A percentile compares a stretch with the other conserved stretches of the same genome.
These are phyloP conservation scores for Xylaria grammica DNA, from an alignment of 495 filamentous ascomycete genomes.

Conservation along the genomic window DNA sequence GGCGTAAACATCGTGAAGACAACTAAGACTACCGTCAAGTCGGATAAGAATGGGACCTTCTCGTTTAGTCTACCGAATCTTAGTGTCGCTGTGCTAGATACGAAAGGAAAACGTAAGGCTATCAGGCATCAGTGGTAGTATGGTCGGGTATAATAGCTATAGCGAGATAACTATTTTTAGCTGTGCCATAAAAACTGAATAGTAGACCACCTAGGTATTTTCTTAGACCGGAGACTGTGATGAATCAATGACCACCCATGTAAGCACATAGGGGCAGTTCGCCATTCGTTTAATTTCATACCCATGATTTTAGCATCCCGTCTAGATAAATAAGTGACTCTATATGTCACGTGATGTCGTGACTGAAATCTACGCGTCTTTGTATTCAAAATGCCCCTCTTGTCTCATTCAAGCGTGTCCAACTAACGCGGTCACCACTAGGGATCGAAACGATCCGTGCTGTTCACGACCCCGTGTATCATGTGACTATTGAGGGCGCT, in stretches of 20 bases:
- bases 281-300: no score
- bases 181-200: no score
- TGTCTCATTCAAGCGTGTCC: slow-evolving; percentile 2
- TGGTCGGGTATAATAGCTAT: no score
- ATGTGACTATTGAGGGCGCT: slow-evolving; percentile 6
- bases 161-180: no score
- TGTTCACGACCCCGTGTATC: background rate
- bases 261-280: no score
- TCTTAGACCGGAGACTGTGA: no score
- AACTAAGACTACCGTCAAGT: slow-evolving; percentile 47
- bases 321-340: background rate
- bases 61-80: slow-evolving; percentile 55
- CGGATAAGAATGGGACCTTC: slow-evolving; percentile 52
- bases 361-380: slow-evolving; percentile 7
- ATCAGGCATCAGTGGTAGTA: background rate
- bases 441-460: background rate
- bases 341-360: slow-evolving; percentile 11
- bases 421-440: background rate
- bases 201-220: no score
- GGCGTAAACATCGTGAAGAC: slow-evolving; percentile 46
- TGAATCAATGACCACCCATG: no score
- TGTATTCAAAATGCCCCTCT: slow-evolving; percentile 1
- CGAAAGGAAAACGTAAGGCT: slow-evolving; percentile 17
- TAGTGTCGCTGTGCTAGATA: slow-evolving; percentile 59
- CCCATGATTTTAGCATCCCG: no score